phyloP scores from a whole-genome alignment of 768 basidiomycete genomes.

The Termitomyces titanicus region DNA sequence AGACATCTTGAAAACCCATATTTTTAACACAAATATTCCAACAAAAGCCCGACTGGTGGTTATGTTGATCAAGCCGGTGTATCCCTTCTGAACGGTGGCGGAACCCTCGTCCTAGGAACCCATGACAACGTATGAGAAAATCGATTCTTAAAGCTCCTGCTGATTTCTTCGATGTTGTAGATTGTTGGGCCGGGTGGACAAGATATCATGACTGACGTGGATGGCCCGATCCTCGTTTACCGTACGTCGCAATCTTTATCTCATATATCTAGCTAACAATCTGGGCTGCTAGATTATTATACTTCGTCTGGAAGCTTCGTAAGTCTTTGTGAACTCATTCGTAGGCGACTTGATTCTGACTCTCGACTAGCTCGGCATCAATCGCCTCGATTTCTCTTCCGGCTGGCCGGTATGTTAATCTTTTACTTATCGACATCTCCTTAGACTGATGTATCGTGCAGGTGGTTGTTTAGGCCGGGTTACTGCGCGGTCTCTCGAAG shows the following conservation, averaged over 20 bases:
- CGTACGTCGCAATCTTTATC: conserved; percentile 29
- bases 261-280: neutral
- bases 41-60: conserved; percentile 35
- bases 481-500: neutral
- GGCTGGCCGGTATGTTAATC: conserved; percentile 42
- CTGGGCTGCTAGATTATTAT: conserved; percentile 40
- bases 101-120: conserved; percentile 44
- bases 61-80: conserved; percentile 47
- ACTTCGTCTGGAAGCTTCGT: conserved; percentile 42
- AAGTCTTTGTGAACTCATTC: conserved; percentile 11
- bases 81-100: conserved; percentile 43
- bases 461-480: neutral
- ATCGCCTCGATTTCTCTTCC: conserved; percentile 42
- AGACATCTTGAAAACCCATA: neutral
- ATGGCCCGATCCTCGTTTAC: conserved; percentile 47
- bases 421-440: neutral
- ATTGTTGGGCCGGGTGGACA: conserved; percentile 55
- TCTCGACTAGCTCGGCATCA: conserved; percentile 36
- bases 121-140: conserved; percentile 35
- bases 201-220: conserved; percentile 40
- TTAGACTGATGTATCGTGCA: neutral
- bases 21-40: neutral
- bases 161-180: conserved; percentile 19
- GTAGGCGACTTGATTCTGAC: neutral
- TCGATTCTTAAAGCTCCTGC: neutral